Base-by-base conservation (phyloP, 805 yeast genomes). In the Jamesozyma lodderae region DNA sequence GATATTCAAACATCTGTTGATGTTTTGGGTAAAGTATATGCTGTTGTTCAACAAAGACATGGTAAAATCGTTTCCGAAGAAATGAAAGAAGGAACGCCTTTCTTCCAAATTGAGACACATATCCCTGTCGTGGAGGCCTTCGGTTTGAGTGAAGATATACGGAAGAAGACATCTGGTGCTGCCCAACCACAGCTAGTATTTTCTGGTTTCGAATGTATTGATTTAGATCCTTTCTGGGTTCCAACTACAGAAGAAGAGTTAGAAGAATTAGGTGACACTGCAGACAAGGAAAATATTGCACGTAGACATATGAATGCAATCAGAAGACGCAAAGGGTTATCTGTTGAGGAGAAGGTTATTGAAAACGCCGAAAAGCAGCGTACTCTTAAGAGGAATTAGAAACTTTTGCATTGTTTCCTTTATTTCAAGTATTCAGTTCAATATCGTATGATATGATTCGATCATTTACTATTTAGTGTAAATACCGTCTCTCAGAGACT, bases 71-170 rank as follows among this genome's bases (percentile, higher is more conserved):
- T 81, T 2, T 75, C 87, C 4, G 99, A 92, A 60, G 98, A 92
- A 57, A 78, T 92, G 85, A 88, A 92, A 54, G 98, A 92, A 57
- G 99, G 99, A 8, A 92, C 98, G 0, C 96, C 97, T 16, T 87
- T 90, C 51, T 92, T 92, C 68, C 83, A 83, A 21, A 76, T 92
- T 40, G 77, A 72, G 15, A 95, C 97, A 0, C 66, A 76, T 38
- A 68, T 92, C 18, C 98, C 99, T 0, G 96, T 92, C 18, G 81
- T 84, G 7, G 96, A 90, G 57, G 95, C 96, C 1, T 88, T 92
- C 66, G 98, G 98, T 1, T 86, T 92, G 52, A 78, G 95, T 38
- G 97, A 90, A 52, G 97, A 94, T 48, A 84, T 92, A 31, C 69
- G 97, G 41, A 92, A 86, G 62, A 75, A 75, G 48, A 90, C 98